Evolutionary conservation across 768 basidiomycete genomes (phyloP), one percentile per base, ranked within the genome.

Genomic region (Psilocybe cubensis): DNA sequence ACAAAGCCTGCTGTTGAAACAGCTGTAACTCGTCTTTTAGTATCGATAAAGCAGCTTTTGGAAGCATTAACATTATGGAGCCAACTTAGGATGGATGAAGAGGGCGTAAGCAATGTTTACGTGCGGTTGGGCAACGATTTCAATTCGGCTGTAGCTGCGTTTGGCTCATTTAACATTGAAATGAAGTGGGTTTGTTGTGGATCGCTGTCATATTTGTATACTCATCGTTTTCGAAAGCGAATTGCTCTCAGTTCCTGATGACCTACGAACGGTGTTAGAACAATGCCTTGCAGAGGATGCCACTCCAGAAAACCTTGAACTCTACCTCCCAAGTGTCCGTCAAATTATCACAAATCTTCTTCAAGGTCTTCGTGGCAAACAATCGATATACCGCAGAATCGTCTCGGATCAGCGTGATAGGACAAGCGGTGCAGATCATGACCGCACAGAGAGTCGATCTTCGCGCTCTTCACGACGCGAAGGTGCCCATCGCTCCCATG

Each of bases 101-200:
- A 72, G 41, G 80, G 91, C 63, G 94, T 99, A 69, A 97, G 95
- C 80, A 94, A 98, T 72, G 92, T 97, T 52, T 99, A 99, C 73
- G 97, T 99, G 52, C 85, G 87, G 53, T 80, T 99, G 21, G 97
- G 97, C 21, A 98, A 98, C 73, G 96, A 97, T 69, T 98, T 99
- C 79, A 98, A 98, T 68, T 84, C 86, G 14, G 95, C 95, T 9
- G 92, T 96, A 35, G 84, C 89, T 52, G 94, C 95, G 1, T 99
- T 99, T 70, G 82, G 83, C 2, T 77, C 82, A 11, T 94, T 88
- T 63, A 86, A 88, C 59, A 96, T 99, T 57, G 86, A 91, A 59
- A 98, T 98, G 91, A 78, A 81, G 96, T 98, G 72, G 71, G 93
- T 83, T 29, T 41, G 43, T 61, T 61, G 24, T 43, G 52, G 42